These are phyloP conservation scores for Penicillium cosmopolitanum DNA, from an alignment of 495 filamentous ascomycete species.

Conservation along the genomic window DNA sequence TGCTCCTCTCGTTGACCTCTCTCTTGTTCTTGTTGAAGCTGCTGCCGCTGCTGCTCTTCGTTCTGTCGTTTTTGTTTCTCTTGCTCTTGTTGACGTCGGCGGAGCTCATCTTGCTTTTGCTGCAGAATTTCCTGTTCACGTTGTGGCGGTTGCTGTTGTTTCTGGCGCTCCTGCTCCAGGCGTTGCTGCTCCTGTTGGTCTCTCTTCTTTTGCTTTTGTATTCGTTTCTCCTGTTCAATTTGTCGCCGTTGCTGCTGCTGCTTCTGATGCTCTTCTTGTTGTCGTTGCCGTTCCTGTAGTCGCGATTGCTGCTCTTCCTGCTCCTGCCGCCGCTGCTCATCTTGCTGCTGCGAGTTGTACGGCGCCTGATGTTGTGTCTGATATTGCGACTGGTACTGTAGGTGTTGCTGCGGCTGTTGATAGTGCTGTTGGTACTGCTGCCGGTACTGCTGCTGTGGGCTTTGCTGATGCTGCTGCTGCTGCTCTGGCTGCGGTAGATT, in stretches of 20 bases:
- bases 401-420: neutral
- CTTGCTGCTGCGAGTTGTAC: neutral
- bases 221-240: neutral
- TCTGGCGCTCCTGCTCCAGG: constrained; percentile 5
- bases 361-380: neutral
- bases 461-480: neutral
- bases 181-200: neutral
- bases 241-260: neutral
- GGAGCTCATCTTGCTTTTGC: neutral
- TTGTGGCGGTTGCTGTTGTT: neutral
- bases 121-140: neutral
- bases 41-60: neutral
- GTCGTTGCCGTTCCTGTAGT: neutral
- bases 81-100: neutral
- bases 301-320: neutral
- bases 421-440: constrained; percentile 4
- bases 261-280: neutral
- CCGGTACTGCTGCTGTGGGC: constrained; percentile 5
- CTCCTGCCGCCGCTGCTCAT: neutral
- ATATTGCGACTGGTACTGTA: neutral
- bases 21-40: neutral
- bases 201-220: too few species aligned
- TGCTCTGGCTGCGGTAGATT: constrained; percentile 8
- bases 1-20: neutral
- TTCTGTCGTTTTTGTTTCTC: neutral